Percentiles rank a stretch among this genome's conserved stretches.
Conservation (phyloP, 2,329 filamentous ascomycete genomes). For the Penicillium sp. region DNA sequence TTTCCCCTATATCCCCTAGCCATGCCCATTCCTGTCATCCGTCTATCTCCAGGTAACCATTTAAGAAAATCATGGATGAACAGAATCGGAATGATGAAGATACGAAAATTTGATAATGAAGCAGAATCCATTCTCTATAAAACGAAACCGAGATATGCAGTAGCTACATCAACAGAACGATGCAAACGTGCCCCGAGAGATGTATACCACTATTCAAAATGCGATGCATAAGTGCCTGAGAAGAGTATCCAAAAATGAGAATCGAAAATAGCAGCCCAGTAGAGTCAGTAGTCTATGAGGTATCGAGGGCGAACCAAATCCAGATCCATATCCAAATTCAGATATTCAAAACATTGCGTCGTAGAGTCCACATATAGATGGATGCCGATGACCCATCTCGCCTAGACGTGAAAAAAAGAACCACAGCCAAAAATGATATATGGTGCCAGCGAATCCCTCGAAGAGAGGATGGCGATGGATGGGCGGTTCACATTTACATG, state of each 20-base stretch:
- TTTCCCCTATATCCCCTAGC: not conserved
- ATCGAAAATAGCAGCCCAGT: constrained; percentile 1
- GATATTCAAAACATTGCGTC: not conserved
- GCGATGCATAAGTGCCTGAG: not conserved
- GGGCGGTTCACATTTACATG: not conserved
- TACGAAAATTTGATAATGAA: too few species aligned
- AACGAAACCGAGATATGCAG: not conserved
- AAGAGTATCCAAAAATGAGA: not conserved
- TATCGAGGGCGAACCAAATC: not conserved
- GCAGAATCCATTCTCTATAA: not conserved
- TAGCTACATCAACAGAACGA: not conserved
- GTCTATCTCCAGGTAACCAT: not conserved
- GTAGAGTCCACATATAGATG: not conserved
- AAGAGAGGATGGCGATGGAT: not conserved
- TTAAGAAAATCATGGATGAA: not conserved
- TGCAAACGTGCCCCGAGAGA: not conserved
- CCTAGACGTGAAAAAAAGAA: not conserved
- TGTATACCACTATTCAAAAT: not conserved
- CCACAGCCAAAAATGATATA: not conserved
- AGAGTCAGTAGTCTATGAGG: constrained; percentile 12
- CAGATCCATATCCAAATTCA: constrained; percentile 1
- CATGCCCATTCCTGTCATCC: too few species aligned
- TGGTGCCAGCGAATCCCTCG: not conserved
- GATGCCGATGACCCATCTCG: not conserved
- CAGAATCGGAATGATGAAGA: not conserved